Evolutionary conservation across 2,329 filamentous ascomycete species (phyloP), one percentile per base, ranked within the genome.

Genomic region (Lachnellula cervina): DNA sequence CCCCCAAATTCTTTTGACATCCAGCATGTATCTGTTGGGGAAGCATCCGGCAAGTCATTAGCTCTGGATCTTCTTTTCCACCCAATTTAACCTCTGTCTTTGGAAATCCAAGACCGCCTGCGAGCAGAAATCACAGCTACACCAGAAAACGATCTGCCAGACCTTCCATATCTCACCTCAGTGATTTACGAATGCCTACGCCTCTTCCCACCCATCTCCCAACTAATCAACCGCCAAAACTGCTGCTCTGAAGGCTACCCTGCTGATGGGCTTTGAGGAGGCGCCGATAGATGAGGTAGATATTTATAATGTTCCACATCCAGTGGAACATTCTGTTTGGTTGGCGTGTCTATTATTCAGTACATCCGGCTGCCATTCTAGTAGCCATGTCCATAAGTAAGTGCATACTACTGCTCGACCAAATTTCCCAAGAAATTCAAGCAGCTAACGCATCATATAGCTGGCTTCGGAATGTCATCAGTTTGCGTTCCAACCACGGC

Each of bases 241-340:
- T 1, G 67, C 62, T 4, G 70, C 69, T 11, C 62, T 74, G 4
- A 69, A 68, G 43, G 59, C 66, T 1, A 61, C 69, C 5, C 54
- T 77, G 4, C 52, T 73, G 3, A 67, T 71, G 13, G 77, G 74
- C 66, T 66, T 77, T 13, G 47, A 69, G 1, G 71, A 78, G 13
- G 74, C 77, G 4, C 71, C 72, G 0, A 51, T 71, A 0, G 74
- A 75, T 42, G 86, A 87, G 67, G 76, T 68, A 59, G 7, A 28
- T n/a, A 40, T 16, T 11, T 44, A 14, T n/a, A 42, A 50, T 48
- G 49, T 23, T 25, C 40, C 43, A 19, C 37, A n/a, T n/a, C n/a
- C n/a, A n/a, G n/a, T n/a, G n/a, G n/a, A n/a, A n/a, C n/a, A n/a
- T n/a, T n/a, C n/a, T n/a, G n/a, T n/a, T n/a, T n/a, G n/a, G n/a